Evolutionary conservation across 176 grass and related monocot species (phyloP), one percentile per base, ranked within the genome.

Genomic region (Zoysia pacifica): DNA sequence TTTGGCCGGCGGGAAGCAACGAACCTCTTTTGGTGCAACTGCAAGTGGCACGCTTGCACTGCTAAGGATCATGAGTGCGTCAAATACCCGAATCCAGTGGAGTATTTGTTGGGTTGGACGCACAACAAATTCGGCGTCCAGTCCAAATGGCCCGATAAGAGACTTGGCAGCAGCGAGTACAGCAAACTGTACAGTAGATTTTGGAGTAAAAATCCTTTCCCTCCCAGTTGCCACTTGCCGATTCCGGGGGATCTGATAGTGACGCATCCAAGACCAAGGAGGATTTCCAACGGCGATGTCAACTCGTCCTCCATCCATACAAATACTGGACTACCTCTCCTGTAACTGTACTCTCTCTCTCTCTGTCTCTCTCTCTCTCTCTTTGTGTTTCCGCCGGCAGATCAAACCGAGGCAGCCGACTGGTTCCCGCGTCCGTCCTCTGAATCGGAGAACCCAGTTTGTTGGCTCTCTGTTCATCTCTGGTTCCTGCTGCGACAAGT

Each of bases 291-390:
- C 81, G 74, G 37, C 69, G 41, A 76, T 48, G 65, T 76, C 71
- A 89, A 71, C 71, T 60, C 20, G 46, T 64, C 43, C 64, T 56
- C 62, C 75, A 11, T 84, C 69, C 63, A 69, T 84, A 79, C 69
- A 68, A 79, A 81, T 67, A 48, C 80, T 2, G 6, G 16, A 5
- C 60, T 1, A 7, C 46, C 5, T 0, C 19, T 37, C 14, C 36
- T 13, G 28, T 28, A 28, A 58, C 45, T 19, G 12, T 45, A 0
- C 53, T 73, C 65, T 15, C 49, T 49, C 16, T 16, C n/a, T 14
- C 49, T 61, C 49, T 39, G 20, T 78, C 11, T 11, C 28, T 28
- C 28, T 28, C 53, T 73, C 65, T 15, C 49, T 49, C 16, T 16
- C n/a, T 19, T 41, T 61, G 41, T 39, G 20, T 78, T 28, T 28